Base-by-base conservation (phyloP, 257 asterid genomes). In the Verbena officinalis region DNA sequence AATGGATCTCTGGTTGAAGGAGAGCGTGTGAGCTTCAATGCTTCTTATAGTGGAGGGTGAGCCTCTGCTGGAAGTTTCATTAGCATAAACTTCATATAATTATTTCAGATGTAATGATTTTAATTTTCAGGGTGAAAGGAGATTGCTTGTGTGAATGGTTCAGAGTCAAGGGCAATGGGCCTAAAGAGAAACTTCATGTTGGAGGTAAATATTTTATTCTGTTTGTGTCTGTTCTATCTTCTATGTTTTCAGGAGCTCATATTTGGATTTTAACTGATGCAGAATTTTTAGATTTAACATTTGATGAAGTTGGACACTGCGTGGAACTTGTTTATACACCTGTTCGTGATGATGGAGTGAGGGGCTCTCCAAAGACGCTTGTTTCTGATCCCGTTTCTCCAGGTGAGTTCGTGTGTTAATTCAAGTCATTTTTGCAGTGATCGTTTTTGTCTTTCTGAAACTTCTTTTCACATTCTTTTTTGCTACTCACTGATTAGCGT, bases 1-100 rank as follows among this genome's bases (percentile, higher is more conserved):
- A 81, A 72, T 30, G 99, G 99, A 62, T 88, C 95, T 55, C 75
- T 86, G 65, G 67, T 90, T 59, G 97, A 94, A 79, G 99, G 99
- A 68, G 75, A 75, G 59, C 86, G 74, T 36, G 65, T 94, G 64
- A 73, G 81, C 78, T 78, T 84, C 75, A 54, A 46, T 64, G 95
- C 95, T 55, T 78, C 94, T 43, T 94, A 94, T 67, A 76, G 81
- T 73, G 99, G 97, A 77, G 99, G 99, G 99, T 94, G 66, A 73
- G 78, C 64, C 65, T 65, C 27, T 62, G 53, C 36, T 19, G 52
- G 40, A 57, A 19, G 21, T 54, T 10, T 45, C 74, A 40, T 36
- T 15, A 53, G 66, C 62, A n/a, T 62, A 36, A 33, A 23, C 24
- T 73, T 60, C 55, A 30, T 58, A 11, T 45, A 67, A 57, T 38